Conservation (phyloP, 2,329 filamentous ascomycete species). For the Leptosphaerulina australis region DNA sequence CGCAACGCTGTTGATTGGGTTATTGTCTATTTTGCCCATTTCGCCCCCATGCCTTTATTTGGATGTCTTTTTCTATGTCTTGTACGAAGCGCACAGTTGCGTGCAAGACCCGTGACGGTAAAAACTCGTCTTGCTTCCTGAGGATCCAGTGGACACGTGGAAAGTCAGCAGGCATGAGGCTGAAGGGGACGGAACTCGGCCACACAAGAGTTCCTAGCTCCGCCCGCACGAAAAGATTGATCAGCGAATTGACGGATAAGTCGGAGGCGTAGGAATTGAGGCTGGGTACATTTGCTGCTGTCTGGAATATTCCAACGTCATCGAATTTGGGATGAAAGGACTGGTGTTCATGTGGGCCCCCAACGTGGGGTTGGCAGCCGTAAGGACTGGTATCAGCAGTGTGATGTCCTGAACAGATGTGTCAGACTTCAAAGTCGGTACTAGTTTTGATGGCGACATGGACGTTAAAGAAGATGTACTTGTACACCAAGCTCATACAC, state of each 20-base stretch:
- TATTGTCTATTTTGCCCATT: no score
- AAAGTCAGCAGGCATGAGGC: not conserved
- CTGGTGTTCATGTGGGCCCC: constrained; percentile 2
- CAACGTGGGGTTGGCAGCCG: constrained; percentile 6
- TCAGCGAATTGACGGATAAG: constrained; percentile 4
- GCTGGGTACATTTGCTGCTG: not conserved
- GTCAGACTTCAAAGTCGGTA: not conserved
- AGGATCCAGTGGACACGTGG: constrained; percentile 4
- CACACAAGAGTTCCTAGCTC: constrained; percentile 1
- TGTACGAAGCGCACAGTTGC: not conserved
- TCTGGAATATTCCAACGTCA: constrained; percentile 21
- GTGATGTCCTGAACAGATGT: not conserved
- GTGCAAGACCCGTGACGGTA: not conserved
- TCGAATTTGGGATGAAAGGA: constrained; percentile 9
- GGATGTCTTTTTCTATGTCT: not conserved
- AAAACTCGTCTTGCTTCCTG: not conserved
- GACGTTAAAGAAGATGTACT: not conserved
- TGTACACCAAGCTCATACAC: no score
- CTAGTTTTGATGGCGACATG: not conserved
- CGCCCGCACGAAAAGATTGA: not conserved
- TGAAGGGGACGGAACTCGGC: constrained; percentile 9
- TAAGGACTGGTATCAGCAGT: not conserved
- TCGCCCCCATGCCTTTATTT: no score
- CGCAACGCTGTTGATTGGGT: not conserved
- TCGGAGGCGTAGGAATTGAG: constrained; percentile 4